Percentiles rank a stretch among this genome's conserved stretches.
These are phyloP conservation scores for Ambrosia hybrid DNA, from an alignment of 140 eudicot species.

Conservation along the genomic window DNA sequence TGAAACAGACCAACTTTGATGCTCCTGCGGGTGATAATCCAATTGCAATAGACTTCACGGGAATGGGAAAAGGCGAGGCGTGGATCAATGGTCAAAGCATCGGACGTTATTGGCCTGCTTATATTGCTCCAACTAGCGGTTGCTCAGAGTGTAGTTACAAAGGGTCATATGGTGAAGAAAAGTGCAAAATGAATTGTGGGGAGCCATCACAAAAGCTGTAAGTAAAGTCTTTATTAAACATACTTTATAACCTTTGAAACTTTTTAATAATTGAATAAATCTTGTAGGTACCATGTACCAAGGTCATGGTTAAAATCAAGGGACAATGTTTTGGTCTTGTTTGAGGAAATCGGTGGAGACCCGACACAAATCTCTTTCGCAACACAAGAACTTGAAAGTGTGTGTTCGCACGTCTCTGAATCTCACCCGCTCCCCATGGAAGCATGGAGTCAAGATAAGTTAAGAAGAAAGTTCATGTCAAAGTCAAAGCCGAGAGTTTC, in stretches of 20 bases:
- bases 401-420: constrained; percentile 81
- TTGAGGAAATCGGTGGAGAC: constrained; percentile 91
- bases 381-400: constrained; percentile 48
- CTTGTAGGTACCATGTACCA: constrained; percentile 86
- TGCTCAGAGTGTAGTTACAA: constrained; percentile 74
- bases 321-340: constrained; percentile 64
- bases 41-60: constrained; percentile 74
- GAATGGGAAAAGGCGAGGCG: constrained; percentile 93
- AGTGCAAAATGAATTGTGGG: constrained; percentile 82
- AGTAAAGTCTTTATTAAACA: constrained; percentile 3
- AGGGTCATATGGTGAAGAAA: constrained; percentile 52
- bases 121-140: constrained; percentile 56
- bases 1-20: constrained; percentile 63
- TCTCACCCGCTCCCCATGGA: constrained; percentile 73
- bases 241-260: background rate
- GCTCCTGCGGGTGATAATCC: constrained; percentile 81
- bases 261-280: background rate
- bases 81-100: constrained; percentile 97
- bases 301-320: constrained; percentile 81
- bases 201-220: constrained; percentile 83
- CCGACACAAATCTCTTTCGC: constrained; percentile 72
- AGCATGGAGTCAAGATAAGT: constrained; percentile 57
- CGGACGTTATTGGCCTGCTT: constrained; percentile 92
- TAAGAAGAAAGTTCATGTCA: constrained; percentile 44
- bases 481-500: constrained; percentile 49